Base-by-base conservation (phyloP, 2,329 filamentous ascomycete species). In the Fusarium multiceps region DNA sequence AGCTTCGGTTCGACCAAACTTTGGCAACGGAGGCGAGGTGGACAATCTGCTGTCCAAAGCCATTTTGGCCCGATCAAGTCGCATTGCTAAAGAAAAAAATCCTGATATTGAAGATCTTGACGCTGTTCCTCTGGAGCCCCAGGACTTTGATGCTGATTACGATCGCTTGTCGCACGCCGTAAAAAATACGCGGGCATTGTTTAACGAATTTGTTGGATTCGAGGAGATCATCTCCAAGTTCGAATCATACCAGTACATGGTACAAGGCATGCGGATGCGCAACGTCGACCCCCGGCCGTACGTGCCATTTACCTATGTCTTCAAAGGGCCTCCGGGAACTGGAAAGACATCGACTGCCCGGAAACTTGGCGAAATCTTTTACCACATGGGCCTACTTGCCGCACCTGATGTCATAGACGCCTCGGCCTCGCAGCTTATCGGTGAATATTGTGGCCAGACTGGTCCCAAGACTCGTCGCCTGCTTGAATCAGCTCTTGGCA, bases 11-110 rank as follows among this genome's bases (percentile, higher is more conserved):
- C 83, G 87, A 2, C 87, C 88, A 1, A 87, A 93, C 74, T 94
- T 94, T 79, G 91, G 90, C 3, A 94, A 94, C 71, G 92, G 87
- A 5, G 91, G 92, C 1, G 91, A 93, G 67, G 85, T 94, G 3
- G 90, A 94, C 58, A 93, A 73, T 18, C 53, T 76, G n/a, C 28
- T 77, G 32, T 73, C 68, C 25, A 76, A 73, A 27, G 75, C 73
- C 16, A 73, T 74, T 32, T 46, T 73, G 27, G 63, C 72, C 30
- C 71, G 73, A 42, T 66, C 71, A 25, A 69, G 73, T 11, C 74
- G 74, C 13, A 66, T 75, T 14, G 54, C 71, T 13, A 74, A 74
- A 55, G 67, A 74, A 28, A 66, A 55, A 20, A 68, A 56, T 45
- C 62, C 61, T 2, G 64, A 65, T 10, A 56, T 68, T 25, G 74